These are phyloP conservation scores for Collybiopsis luxurians DNA, from an alignment of 768 basidiomycete genomes.

Conservation along the genomic window DNA sequence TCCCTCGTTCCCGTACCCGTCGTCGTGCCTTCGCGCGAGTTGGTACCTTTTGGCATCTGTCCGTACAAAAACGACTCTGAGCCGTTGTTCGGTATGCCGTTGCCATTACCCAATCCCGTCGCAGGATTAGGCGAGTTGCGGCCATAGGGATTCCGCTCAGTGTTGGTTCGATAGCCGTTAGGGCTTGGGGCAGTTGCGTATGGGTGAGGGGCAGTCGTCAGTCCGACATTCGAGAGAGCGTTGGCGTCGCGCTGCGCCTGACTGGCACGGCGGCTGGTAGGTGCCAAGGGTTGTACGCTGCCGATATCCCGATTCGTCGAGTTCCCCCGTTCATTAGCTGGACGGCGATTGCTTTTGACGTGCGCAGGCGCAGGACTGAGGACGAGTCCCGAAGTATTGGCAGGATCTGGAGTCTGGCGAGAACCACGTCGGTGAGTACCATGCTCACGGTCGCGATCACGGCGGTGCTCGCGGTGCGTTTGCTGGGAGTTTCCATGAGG, in stretches of 20 bases:
- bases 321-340: slow-evolving; percentile 44
- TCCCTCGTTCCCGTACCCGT: slow-evolving; percentile 37
- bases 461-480: slow-evolving; percentile 56
- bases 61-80: slow-evolving; percentile 73
- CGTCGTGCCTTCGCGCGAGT: slow-evolving; percentile 53
- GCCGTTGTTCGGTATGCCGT: slow-evolving; percentile 45
- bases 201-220: slow-evolving; percentile 61
- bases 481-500: slow-evolving; percentile 58
- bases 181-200: slow-evolving; percentile 66
- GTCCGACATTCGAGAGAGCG: slow-evolving; percentile 34
- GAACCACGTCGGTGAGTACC: slow-evolving; percentile 48
- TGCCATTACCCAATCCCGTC: slow-evolving; percentile 16
- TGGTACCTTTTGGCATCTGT: slow-evolving; percentile 37
- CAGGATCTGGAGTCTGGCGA: slow-evolving; percentile 53
- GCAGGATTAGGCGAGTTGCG: slow-evolving; percentile 50
- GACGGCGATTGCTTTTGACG: slow-evolving; percentile 54
- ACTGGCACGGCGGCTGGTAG: slow-evolving; percentile 65
- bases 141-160: slow-evolving; percentile 43
- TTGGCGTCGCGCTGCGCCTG: slow-evolving; percentile 48
- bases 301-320: slow-evolving; percentile 47
- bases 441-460: slow-evolving; percentile 50
- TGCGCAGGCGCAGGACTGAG: slow-evolving; percentile 65
- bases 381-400: slow-evolving; percentile 56
- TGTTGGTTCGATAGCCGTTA: slow-evolving; percentile 49
- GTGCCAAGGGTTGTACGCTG: slow-evolving; percentile 67